Evolutionary conservation across 2,329 filamentous ascomycete species (phyloP).

Genomic region (Calonectria honghensis): DNA sequence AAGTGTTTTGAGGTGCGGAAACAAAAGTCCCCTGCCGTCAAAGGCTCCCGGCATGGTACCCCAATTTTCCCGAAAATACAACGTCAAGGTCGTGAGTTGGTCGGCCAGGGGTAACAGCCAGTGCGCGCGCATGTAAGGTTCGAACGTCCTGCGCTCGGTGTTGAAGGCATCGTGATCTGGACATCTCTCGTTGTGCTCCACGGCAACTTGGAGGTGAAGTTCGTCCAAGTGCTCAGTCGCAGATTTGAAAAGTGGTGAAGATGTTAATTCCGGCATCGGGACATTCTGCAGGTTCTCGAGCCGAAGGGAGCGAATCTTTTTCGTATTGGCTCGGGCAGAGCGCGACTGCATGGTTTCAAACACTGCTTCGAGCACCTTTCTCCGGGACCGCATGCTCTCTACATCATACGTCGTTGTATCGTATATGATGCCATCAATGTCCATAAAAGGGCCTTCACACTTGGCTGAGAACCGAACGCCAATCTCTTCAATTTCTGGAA

Average conservation of each 20-base stretch:
- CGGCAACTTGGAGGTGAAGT: conserved; percentile 41
- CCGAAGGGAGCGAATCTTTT: conserved; percentile 41
- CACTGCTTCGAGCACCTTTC: not conserved
- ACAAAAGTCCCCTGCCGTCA: conserved; percentile 44
- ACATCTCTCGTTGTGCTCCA: not conserved
- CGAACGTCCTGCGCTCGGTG: conserved; percentile 44
- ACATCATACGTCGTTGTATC: not conserved
- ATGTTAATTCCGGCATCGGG: conserved; percentile 26
- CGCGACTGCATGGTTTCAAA: conserved; percentile 2
- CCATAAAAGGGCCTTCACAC: not conserved
- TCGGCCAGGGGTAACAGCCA: conserved; percentile 43
- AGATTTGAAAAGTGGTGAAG: conserved; percentile 30
- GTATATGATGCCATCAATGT: too few relatives aligned
- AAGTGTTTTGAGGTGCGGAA: conserved; percentile 47
- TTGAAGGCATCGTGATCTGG: not conserved
- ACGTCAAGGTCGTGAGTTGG: conserved; percentile 47
- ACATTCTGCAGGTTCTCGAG: conserved; percentile 50
- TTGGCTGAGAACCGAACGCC: conserved; percentile 14
- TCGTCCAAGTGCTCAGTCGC: conserved; percentile 42
- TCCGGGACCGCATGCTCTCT: not conserved
- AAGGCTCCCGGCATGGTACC: conserved; percentile 49
- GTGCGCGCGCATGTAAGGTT: conserved; percentile 44
- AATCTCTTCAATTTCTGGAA: not conserved
- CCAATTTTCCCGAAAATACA: conserved; percentile 46
- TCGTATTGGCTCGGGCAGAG: too few relatives aligned